A percentile compares a stretch with the other conserved stretches of the same genome.
Conservation (phyloP, 139 green algal species). For the Chlamydomonas sp. region DNA sequence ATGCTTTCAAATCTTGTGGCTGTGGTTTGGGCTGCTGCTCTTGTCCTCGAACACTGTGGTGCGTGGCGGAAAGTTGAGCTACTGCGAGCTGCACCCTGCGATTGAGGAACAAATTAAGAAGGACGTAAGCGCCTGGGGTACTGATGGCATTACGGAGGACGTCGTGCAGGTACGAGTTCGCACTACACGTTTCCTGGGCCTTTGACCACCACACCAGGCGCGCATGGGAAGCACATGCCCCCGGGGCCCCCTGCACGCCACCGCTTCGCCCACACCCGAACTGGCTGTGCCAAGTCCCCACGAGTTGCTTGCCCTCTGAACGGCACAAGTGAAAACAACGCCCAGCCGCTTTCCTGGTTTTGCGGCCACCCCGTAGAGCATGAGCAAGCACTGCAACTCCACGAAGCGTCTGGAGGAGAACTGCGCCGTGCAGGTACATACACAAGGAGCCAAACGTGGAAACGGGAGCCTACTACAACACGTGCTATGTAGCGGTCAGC, state of each 20-base stretch:
- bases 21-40: too few species aligned
- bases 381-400: slow-evolving; percentile 3
- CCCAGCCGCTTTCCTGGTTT: too few species aligned
- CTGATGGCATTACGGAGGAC: slow-evolving; percentile 10
- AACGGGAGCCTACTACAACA: not conserved
- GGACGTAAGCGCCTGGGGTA: not conserved
- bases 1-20: too few species aligned
- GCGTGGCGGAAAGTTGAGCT: not conserved
- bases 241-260: not conserved
- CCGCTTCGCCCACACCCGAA: not conserved
- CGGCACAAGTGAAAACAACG: too few species aligned
- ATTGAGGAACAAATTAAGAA: not conserved
- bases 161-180: not conserved
- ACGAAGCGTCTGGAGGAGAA: not conserved
- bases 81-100: slow-evolving; percentile 1
- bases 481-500: not conserved
- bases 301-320: too few species aligned
- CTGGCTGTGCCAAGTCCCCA: too few species aligned
- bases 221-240: not conserved
- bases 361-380: not conserved
- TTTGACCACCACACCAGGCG: not conserved
- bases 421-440: slow-evolving; percentile 1
- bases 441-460: slow-evolving; percentile 3
- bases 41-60: too few species aligned
- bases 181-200: too few species aligned